phyloP scores from a whole-genome alignment of 495 filamentous ascomycete species.

The Penicillium salamii region DNA sequence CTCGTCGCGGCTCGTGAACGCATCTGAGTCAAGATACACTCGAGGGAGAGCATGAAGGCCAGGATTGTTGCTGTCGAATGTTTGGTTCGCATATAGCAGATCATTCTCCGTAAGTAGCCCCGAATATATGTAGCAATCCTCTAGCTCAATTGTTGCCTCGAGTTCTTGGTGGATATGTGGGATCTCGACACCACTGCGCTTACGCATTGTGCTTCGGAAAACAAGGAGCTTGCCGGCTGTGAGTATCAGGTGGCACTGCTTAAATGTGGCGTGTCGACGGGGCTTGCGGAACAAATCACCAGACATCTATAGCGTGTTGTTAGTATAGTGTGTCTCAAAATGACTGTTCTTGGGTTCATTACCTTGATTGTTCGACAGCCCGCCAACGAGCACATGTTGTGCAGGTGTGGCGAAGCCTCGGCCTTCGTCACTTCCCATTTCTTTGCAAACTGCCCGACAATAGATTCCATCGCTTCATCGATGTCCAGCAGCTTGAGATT shows the following conservation, averaged over 20 bases:
- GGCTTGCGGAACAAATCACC: conserved; percentile 67
- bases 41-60: conserved; percentile 63
- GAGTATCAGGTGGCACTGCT: conserved; percentile 60
- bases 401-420: conserved; percentile 61
- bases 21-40: conserved; percentile 59
- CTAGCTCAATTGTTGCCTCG: conserved; percentile 56
- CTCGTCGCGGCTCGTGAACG: conserved; percentile 66
- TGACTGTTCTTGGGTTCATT: conserved; percentile 6
- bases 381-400: conserved; percentile 67
- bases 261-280: conserved; percentile 61
- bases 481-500: conserved; percentile 65
- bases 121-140: conserved; percentile 71
- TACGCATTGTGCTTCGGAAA: conserved; percentile 60
- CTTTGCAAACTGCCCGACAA: conserved; percentile 63
- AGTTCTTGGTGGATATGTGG: conserved; percentile 63
- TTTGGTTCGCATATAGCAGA: conserved; percentile 65
- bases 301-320: conserved; percentile 45
- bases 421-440: conserved; percentile 74
- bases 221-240: conserved; percentile 61
- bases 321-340: not conserved
- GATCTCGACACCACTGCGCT: conserved; percentile 54
- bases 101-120: conserved; percentile 66
- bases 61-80: conserved; percentile 66
- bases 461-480: conserved; percentile 68
- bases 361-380: conserved; percentile 65